Evolutionary conservation across 2,329 filamentous ascomycete species (phyloP).

Genomic region (Thielaviopsis populi): DNA sequence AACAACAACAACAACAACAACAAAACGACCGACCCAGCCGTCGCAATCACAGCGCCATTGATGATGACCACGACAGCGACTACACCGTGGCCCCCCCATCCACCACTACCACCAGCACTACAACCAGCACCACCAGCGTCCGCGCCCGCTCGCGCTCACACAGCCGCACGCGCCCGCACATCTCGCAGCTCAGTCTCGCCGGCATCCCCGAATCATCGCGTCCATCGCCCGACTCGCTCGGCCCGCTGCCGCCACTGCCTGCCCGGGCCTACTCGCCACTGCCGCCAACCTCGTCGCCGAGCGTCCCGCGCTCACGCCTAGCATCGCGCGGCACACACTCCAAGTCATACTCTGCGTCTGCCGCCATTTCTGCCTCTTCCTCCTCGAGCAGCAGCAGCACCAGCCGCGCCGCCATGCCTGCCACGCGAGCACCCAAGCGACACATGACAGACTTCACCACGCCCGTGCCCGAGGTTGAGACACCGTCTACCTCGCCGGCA

Average conservation of each 20-base stretch:
- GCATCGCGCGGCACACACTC: not conserved
- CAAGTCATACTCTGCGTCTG: not conserved
- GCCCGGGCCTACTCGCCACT: constrained; percentile 4
- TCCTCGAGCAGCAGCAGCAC: too few species aligned
- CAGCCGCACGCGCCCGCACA: not conserved
- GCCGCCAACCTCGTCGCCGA: not conserved
- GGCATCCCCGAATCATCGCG: constrained; percentile 6
- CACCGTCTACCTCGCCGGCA: constrained; percentile 3
- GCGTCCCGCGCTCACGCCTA: not conserved
- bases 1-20: not conserved
- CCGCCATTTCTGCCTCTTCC: not conserved
- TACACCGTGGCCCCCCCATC: not conserved
- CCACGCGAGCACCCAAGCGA: not conserved
- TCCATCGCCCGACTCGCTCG: not conserved
- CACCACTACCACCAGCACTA: not conserved
- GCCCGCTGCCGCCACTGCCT: constrained; percentile 4
- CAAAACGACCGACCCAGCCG: not conserved
- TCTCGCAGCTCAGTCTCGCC: constrained; percentile 3
- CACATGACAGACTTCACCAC: not conserved
- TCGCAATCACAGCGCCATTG: not conserved
- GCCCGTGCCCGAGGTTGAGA: constrained; percentile 4
- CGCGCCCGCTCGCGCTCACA: constrained; percentile 2
- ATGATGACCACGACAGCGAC: not conserved
- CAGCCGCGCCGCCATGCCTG: not conserved
- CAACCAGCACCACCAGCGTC: not conserved